Conservation (phyloP, 2,329 filamentous ascomycete genomes). For the Fusarium chlamydosporum region DNA sequence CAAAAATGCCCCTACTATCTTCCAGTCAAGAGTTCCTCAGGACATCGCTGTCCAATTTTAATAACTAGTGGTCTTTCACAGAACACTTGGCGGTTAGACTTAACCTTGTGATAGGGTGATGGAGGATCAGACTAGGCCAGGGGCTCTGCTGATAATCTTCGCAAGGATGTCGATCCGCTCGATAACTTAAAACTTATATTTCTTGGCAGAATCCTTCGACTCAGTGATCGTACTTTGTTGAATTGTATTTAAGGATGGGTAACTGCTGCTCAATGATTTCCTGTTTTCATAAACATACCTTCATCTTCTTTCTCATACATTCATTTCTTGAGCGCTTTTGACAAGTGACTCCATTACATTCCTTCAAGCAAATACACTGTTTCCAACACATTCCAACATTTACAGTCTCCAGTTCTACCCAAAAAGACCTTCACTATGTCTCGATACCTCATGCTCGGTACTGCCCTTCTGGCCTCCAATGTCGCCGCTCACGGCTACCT, state of each 20-base stretch:
- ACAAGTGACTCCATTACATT: constrained; percentile 16
- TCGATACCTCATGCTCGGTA: constrained; percentile 23
- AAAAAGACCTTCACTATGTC: constrained; percentile 27
- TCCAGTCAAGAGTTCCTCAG: background rate
- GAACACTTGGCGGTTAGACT: background rate
- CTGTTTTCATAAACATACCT: background rate
- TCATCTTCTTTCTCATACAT: background rate
- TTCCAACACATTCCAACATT: background rate
- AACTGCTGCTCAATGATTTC: background rate
- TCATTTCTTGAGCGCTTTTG: constrained; percentile 19
- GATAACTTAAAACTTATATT: constrained; percentile 7
- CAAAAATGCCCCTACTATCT: background rate
- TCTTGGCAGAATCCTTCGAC: constrained; percentile 4
- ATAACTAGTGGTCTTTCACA: background rate
- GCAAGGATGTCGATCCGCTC: constrained; percentile 17
- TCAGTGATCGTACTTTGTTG: no score
- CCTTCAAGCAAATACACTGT: background rate
- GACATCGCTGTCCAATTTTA: background rate
- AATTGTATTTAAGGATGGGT: background rate
- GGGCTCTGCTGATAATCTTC: background rate
- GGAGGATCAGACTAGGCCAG: background rate
- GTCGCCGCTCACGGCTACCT: constrained; percentile 48
- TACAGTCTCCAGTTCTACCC: background rate
- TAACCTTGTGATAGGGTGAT: background rate
- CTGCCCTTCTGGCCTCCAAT: constrained; percentile 40